phyloP scores from a whole-genome alignment of 176 grass and related monocot genomes.

The Aegilops speltoides region DNA sequence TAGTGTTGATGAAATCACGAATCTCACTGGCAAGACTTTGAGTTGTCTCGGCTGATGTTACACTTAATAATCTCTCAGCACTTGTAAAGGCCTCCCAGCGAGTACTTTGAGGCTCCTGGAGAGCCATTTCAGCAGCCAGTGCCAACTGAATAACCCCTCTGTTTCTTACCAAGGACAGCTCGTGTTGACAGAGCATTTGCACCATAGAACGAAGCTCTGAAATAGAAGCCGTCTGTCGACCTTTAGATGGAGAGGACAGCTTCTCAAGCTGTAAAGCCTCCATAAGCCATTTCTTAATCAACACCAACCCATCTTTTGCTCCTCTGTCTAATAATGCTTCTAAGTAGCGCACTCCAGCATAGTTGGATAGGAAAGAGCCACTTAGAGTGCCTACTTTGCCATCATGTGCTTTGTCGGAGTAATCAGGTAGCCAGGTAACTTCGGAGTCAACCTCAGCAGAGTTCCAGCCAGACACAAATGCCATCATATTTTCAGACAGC shows the following conservation, averaged over 20 bases:
- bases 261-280: conserved; percentile 79
- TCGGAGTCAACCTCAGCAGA: conserved; percentile 47
- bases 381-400: conserved; percentile 39
- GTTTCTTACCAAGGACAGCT: conserved; percentile 72
- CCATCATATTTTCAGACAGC: conserved; percentile 64
- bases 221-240: conserved; percentile 48
- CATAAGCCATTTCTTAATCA: conserved; percentile 92
- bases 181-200: conserved; percentile 56
- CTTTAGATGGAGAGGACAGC: conserved; percentile 57
- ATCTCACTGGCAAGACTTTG: conserved; percentile 95
- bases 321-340: conserved; percentile 85
- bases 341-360: conserved; percentile 60
- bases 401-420: conserved; percentile 35
- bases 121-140: conserved; percentile 69
- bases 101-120: conserved; percentile 65
- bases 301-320: conserved; percentile 71
- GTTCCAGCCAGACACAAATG: conserved; percentile 88
- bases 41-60: conserved; percentile 78
- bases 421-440: conserved; percentile 47
- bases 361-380: conserved; percentile 79
- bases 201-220: conserved; percentile 72
- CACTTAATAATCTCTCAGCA: conserved; percentile 88
- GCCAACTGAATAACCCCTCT: conserved; percentile 75
- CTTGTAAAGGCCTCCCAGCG: conserved; percentile 88
- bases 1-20: conserved; percentile 95